These are phyloP conservation scores for Wallacemonas sp. DNA, from an alignment of 208 protist species.

Conservation along the genomic window DNA sequence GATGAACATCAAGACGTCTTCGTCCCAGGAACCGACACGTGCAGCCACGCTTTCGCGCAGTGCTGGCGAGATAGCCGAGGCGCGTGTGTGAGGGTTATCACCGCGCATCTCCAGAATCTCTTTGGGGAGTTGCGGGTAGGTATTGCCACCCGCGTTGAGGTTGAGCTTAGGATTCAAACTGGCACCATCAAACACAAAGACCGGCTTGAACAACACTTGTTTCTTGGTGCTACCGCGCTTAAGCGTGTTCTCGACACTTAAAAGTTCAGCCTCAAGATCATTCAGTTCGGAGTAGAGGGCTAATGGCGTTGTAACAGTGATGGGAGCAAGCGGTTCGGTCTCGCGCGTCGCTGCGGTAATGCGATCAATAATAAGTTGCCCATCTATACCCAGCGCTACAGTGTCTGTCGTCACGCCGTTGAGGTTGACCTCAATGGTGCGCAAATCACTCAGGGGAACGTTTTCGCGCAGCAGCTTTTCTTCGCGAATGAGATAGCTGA, in stretches of 20 bases:
- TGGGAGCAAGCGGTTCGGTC: slow-evolving; percentile 36
- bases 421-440: slow-evolving; percentile 8
- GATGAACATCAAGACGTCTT: slow-evolving; percentile 13
- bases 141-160: not conserved
- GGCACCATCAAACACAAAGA: slow-evolving; percentile 12
- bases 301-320: slow-evolving; percentile 37
- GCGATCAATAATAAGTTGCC: slow-evolving; percentile 34
- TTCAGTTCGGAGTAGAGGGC: slow-evolving; percentile 30
- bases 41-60: not conserved
- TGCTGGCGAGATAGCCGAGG: not conserved
- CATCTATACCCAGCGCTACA: slow-evolving; percentile 42
- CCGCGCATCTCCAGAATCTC: slow-evolving; percentile 1
- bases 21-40: slow-evolving; percentile 9
- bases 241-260: not conserved
- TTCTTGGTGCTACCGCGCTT: not conserved
- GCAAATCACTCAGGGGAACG: slow-evolving; percentile 28
- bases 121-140: not conserved
- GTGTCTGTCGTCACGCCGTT: slow-evolving; percentile 11
- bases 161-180: slow-evolving; percentile 7
- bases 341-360: slow-evolving; percentile 36
- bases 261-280: slow-evolving; percentile 12
- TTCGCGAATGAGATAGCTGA: slow-evolving; percentile 19
- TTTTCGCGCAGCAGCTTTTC: slow-evolving; percentile 32
- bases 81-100: not conserved
- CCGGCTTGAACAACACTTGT: not conserved